These are phyloP conservation scores for Cystobasidium onofrii DNA, from an alignment of 768 basidiomycete species.

Conservation along the genomic window DNA sequence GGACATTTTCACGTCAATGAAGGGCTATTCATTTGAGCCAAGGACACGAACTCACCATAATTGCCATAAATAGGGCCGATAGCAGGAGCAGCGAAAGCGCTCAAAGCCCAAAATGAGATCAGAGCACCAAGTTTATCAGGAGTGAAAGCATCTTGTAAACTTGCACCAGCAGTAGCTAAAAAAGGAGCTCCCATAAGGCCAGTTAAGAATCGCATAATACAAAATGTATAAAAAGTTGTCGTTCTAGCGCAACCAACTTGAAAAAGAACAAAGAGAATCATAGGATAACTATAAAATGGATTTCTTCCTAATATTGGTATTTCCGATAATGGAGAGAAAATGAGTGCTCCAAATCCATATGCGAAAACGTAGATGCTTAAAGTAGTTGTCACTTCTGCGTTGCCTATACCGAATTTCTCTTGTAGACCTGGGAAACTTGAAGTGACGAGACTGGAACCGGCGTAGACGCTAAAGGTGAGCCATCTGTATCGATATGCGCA, in stretches of 20 bases:
- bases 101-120: conserved; percentile 13
- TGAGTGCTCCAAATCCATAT: conserved; percentile 19
- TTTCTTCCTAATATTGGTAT: conserved; percentile 46
- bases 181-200: conserved; percentile 40
- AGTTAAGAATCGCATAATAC: conserved; percentile 43
- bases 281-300: conserved; percentile 44
- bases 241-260: conserved; percentile 42
- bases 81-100: neutral
- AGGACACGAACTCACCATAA: neutral
- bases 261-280: conserved; percentile 44
- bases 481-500: no score
- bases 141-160: conserved; percentile 5
- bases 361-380: conserved; percentile 45
- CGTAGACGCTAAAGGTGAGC: conserved; percentile 11
- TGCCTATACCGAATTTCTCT: conserved; percentile 31
- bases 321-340: conserved; percentile 42
- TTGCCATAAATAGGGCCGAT: conserved; percentile 6
- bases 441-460: conserved; percentile 16
- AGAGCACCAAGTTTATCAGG: conserved; percentile 19
- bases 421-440: conserved; percentile 33
- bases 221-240: conserved; percentile 43
- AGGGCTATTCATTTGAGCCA: no score
- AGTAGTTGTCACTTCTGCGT: conserved; percentile 40
- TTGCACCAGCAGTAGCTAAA: conserved; percentile 43
- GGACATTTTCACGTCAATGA: no score